Percentiles rank a stretch among this genome's conserved stretches.
Evolutionary conservation across 495 filamentous ascomycete species (phyloP).

Genomic region (Lasiosphaeriaceae sp.): DNA sequence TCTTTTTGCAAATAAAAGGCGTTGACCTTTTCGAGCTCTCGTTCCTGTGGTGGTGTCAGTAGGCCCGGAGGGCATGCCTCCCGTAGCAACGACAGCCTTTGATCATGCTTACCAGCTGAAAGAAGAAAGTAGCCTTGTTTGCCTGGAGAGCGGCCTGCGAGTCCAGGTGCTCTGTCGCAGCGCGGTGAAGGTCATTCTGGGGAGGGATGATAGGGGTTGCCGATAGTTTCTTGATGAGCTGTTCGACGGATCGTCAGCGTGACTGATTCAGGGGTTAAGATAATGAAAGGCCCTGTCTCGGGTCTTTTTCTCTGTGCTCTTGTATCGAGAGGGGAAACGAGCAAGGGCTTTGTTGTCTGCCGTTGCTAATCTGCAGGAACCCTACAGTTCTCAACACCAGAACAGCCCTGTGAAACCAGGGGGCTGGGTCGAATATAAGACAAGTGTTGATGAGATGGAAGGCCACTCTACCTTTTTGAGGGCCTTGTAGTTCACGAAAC

Average conservation of each 20-base stretch:
- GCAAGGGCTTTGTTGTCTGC: neutral
- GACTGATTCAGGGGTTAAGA: neutral
- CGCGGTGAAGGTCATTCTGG: conserved; percentile 58
- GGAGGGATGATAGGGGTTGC: conserved; percentile 78
- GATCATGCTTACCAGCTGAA: conserved; percentile 69
- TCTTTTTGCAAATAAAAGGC: conserved; percentile 97
- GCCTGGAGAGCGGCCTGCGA: conserved; percentile 91
- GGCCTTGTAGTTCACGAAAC: conserved; percentile 98
- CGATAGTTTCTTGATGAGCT: conserved; percentile 98
- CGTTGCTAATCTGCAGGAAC: no score
- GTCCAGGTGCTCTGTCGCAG: conserved; percentile 47
- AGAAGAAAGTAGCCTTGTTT: conserved; percentile 98
- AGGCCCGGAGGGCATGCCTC: neutral
- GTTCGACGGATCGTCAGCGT: conserved; percentile 11
- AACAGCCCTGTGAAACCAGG: no score
- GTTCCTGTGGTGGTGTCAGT: conserved; percentile 60
- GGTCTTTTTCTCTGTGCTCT: neutral
- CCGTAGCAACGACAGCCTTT: neutral
- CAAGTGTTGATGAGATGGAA: neutral
- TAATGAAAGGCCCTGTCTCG: neutral
- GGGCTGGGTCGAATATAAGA: no score
- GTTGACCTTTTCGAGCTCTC: conserved; percentile 98
- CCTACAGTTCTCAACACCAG: no score
- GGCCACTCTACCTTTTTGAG: conserved; percentile 77
- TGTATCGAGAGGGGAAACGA: neutral